A percentile compares a stretch with the other conserved stretches of the same genome.
Conservation (phyloP, 129 eudicot genomes). For the Tanacetum coccineum region DNA sequence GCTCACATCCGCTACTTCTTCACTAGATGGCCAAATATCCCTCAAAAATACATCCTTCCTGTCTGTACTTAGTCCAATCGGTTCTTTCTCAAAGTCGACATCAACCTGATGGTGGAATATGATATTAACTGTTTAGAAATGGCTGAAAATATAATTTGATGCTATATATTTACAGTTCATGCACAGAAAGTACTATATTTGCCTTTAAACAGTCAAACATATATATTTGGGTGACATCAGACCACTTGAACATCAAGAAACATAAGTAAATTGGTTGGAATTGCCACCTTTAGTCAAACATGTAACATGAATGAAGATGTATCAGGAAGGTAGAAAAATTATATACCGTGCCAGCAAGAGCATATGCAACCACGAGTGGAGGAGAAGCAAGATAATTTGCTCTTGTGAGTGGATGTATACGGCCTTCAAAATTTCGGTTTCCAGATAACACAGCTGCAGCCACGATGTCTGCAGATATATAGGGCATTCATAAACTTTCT, state of each 20-base stretch:
- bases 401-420: constrained; percentile 32
- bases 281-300: background rate
- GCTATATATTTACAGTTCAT: too few relatives aligned
- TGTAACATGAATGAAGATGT: background rate
- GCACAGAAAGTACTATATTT: too few relatives aligned
- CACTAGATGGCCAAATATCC: constrained; percentile 33
- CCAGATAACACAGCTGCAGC: constrained; percentile 31
- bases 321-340: background rate
- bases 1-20: constrained; percentile 28
- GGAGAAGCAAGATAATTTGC: constrained; percentile 32
- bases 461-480: constrained; percentile 17
- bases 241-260: background rate
- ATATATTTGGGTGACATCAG: background rate
- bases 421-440: constrained; percentile 29
- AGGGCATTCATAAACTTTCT: constrained; percentile 7
- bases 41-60: constrained; percentile 10
- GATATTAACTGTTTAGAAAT: background rate
- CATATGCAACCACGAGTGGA: constrained; percentile 32
- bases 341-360: constrained; percentile 33
- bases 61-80: constrained; percentile 14
- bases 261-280: background rate
- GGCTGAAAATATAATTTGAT: background rate
- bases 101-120: constrained; percentile 5
- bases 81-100: constrained; percentile 25
- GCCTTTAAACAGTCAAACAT: too few relatives aligned